These are phyloP conservation scores for Cladosporium sp. DNA, from an alignment of 2,329 filamentous ascomycete genomes.

Conservation along the genomic window DNA sequence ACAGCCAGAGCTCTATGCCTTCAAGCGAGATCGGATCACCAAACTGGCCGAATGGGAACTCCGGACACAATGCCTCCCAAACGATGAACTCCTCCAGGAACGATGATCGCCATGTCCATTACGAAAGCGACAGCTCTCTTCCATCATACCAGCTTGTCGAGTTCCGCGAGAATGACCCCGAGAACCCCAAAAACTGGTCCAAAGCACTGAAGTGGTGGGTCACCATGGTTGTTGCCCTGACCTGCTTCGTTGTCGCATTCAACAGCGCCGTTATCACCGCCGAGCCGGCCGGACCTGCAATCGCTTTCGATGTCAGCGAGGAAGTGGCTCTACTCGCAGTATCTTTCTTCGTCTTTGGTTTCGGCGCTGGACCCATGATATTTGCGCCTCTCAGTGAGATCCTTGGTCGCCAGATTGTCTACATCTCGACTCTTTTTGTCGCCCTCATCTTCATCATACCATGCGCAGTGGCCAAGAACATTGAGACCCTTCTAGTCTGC, in stretches of 20 bases:
- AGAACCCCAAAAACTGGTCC: constrained; percentile 17
- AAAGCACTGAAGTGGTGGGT: constrained; percentile 17
- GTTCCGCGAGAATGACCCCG: constrained; percentile 42
- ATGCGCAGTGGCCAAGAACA: constrained; percentile 50
- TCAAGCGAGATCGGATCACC: too few relatives aligned
- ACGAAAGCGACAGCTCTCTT: constrained; percentile 25
- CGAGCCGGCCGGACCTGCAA: constrained; percentile 55
- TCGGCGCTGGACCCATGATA: constrained; percentile 13
- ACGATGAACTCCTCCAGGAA: constrained; percentile 18
- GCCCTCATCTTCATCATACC: constrained; percentile 54
- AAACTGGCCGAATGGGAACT: too few relatives aligned
- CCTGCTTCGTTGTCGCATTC: constrained; percentile 41
- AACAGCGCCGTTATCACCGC: constrained; percentile 63
- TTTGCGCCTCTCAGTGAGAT: constrained; percentile 46
- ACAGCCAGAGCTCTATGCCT: too few relatives aligned
- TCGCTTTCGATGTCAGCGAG: constrained; percentile 62
- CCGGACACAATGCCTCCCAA: neutral
- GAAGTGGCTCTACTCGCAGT: constrained; percentile 69
- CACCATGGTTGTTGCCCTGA: constrained; percentile 46
- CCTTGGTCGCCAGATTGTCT: constrained; percentile 45
- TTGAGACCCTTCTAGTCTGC: constrained; percentile 51
- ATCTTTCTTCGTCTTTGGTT: constrained; percentile 20
- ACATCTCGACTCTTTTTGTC: constrained; percentile 45
- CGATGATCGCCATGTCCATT: constrained; percentile 19
- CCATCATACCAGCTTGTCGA: constrained; percentile 59